Conservation (phyloP, 805 yeast genomes). For the Metschnikowia similis region DNA sequence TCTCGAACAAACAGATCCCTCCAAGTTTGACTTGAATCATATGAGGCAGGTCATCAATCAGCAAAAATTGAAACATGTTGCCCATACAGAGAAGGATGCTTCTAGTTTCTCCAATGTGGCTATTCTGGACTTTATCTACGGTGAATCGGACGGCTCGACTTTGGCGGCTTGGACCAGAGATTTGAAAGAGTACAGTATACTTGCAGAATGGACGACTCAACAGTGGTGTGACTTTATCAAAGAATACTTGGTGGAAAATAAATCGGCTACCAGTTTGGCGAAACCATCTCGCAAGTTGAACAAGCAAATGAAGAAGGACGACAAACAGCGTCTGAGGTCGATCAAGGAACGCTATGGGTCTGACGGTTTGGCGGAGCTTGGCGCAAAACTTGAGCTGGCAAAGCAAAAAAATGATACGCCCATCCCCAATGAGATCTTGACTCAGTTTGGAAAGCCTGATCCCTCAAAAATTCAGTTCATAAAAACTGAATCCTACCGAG, state of each 20-base stretch:
- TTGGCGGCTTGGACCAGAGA: slow-evolving; percentile 52
- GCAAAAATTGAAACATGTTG: slow-evolving; percentile 55
- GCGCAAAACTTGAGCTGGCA: slow-evolving; percentile 54
- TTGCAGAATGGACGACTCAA: slow-evolving; percentile 56
- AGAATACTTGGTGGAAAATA: slow-evolving; percentile 53
- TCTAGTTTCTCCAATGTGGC: slow-evolving; percentile 60
- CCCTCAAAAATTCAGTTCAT: slow-evolving; percentile 73
- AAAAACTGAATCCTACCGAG: slow-evolving; percentile 58
- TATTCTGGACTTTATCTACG: slow-evolving; percentile 77
- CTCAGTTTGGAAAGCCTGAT: slow-evolving; percentile 65
- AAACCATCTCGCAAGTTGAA: slow-evolving; percentile 66
- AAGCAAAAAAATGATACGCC: slow-evolving; percentile 64
- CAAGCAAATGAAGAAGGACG: slow-evolving; percentile 46
- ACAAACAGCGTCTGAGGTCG: slow-evolving; percentile 44
- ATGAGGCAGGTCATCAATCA: slow-evolving; percentile 67
- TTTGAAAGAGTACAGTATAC: slow-evolving; percentile 54
- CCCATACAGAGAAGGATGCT: slow-evolving; percentile 60
- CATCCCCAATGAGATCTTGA: slow-evolving; percentile 66
- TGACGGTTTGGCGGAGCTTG: slow-evolving; percentile 53
- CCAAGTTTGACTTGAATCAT: slow-evolving; percentile 57
- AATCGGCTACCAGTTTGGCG: slow-evolving; percentile 64
- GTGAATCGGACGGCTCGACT: slow-evolving; percentile 56
- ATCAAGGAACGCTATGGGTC: slow-evolving; percentile 54
- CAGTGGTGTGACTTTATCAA: slow-evolving; percentile 63
- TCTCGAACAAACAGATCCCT: slow-evolving; percentile 44